A percentile compares a stretch with the other conserved stretches of the same genome.
These are phyloP conservation scores for Cyclotella kingstonii DNA, from an alignment of 108 stramenopile genomes.

Conservation along the genomic window DNA sequence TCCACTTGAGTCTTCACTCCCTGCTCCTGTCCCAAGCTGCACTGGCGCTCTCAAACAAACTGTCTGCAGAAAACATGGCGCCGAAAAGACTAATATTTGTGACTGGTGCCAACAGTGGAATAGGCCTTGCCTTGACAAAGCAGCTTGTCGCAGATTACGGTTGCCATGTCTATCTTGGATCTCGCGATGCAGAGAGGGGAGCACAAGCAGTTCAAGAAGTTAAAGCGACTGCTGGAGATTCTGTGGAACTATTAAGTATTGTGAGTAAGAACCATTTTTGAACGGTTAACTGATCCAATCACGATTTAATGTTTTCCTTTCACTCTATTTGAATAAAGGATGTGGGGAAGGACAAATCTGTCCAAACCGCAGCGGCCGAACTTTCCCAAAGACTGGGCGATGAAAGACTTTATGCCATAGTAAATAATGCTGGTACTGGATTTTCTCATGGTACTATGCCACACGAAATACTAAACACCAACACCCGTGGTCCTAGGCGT, in stretches of 20 bases:
- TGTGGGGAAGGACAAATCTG: constrained; percentile 44
- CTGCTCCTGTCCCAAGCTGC: no score
- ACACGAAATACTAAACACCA: constrained; percentile 50
- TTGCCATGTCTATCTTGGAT: constrained; percentile 55
- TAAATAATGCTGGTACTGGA: constrained; percentile 74
- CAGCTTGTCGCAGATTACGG: constrained; percentile 52
- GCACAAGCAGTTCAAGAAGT: constrained; percentile 50
- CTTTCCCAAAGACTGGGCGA: constrained; percentile 27
- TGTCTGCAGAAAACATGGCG: background rate
- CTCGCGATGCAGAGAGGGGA: constrained; percentile 44
- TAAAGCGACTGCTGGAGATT: constrained; percentile 33
- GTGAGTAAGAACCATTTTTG: constrained; percentile 21
- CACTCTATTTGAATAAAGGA: no score
- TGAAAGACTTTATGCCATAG: constrained; percentile 51
- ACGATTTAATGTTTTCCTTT: no score
- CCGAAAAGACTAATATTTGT: constrained; percentile 29
- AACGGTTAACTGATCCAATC: no score
- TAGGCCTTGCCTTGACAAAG: constrained; percentile 57
- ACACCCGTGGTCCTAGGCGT: constrained; percentile 56
- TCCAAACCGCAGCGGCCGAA: constrained; percentile 43
- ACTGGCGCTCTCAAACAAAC: no score
- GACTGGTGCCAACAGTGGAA: constrained; percentile 61
- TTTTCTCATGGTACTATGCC: constrained; percentile 24
- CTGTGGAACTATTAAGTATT: constrained; percentile 54
- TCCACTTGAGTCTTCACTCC: no score